Conservation (phyloP, 139 green algal genomes). For the Chlamydomonas applanata region DNA sequence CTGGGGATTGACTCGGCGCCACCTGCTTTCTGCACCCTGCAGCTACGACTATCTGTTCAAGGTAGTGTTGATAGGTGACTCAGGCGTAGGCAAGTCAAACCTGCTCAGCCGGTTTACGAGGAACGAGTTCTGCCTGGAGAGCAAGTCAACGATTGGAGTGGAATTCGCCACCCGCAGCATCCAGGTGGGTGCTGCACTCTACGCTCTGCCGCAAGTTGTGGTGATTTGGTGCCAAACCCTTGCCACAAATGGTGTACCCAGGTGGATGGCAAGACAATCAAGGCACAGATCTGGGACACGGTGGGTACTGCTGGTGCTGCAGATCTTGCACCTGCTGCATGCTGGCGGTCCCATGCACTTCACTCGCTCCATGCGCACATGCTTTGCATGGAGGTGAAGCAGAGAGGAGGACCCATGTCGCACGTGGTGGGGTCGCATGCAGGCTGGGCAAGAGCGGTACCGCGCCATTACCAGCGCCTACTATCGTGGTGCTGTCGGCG, state of each 20-base stretch:
- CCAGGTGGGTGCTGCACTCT: constrained; percentile 63
- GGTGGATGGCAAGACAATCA: constrained; percentile 99
- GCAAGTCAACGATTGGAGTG: constrained; percentile 98
- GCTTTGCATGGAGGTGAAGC: no score
- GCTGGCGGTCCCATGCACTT: no score
- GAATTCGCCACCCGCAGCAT: constrained; percentile 99
- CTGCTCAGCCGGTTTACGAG: constrained; percentile 96
- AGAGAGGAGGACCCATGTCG: no score
- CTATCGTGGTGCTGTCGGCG: constrained; percentile 96
- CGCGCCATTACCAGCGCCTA: constrained; percentile 99
- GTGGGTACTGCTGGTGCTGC: not conserved
- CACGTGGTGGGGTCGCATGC: no score
- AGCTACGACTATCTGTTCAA: constrained; percentile 99
- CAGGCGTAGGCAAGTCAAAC: constrained; percentile 98
- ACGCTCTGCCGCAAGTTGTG: not conserved
- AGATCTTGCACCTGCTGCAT: no score
- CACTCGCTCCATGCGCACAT: no score
- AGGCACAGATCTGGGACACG: constrained; percentile 99
- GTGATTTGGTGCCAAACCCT: not conserved
- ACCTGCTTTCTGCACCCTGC: constrained; percentile 15
- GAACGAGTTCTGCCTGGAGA: constrained; percentile 99
- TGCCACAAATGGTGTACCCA: constrained; percentile 29
- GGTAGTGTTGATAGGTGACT: constrained; percentile 98
- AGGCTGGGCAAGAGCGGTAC: constrained; percentile 95
- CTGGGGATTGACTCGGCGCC: not conserved